phyloP scores from a whole-genome alignment of 169 alveolate genomes.

The Plasmodium inui region DNA sequence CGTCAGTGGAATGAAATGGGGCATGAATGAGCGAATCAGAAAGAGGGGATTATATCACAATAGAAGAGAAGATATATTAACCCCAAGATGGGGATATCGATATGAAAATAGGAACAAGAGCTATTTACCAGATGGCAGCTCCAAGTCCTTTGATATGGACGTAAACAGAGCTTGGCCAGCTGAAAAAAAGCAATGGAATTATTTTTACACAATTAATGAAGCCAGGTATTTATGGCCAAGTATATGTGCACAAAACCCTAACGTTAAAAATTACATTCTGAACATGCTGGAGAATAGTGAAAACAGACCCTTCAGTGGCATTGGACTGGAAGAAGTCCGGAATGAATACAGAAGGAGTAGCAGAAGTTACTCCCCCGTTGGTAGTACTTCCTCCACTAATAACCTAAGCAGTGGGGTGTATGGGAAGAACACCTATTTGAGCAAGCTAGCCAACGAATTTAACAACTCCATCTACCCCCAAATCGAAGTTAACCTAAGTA shows the following conservation, averaged over 20 bases:
- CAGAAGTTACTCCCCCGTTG: conserved; percentile 26
- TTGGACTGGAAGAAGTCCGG: conserved; percentile 74
- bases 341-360: conserved; percentile 48
- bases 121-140: conserved; percentile 79
- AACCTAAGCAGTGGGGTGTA: neutral
- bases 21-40: conserved; percentile 79
- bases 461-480: conserved; percentile 61
- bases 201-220: conserved; percentile 79
- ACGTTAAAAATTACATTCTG: conserved; percentile 79
- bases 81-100: conserved; percentile 86
- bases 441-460: conserved; percentile 58
- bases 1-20: conserved; percentile 82
- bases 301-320: conserved; percentile 79
- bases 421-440: conserved; percentile 33
- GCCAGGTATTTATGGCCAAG: conserved; percentile 82
- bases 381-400: conserved; percentile 1
- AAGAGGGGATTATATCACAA: conserved; percentile 85
- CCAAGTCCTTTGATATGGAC: conserved; percentile 78
- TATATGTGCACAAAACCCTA: conserved; percentile 77
- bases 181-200: conserved; percentile 69
- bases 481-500: conserved; percentile 7
- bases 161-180: conserved; percentile 82
- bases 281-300: conserved; percentile 79
- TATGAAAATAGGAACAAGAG: conserved; percentile 70
- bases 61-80: conserved; percentile 83